Percentiles rank a stretch among this genome's conserved stretches.
Evolutionary conservation across 73 alveolate species (phyloP).

Genomic region (Paramecium biaurelia): DNA sequence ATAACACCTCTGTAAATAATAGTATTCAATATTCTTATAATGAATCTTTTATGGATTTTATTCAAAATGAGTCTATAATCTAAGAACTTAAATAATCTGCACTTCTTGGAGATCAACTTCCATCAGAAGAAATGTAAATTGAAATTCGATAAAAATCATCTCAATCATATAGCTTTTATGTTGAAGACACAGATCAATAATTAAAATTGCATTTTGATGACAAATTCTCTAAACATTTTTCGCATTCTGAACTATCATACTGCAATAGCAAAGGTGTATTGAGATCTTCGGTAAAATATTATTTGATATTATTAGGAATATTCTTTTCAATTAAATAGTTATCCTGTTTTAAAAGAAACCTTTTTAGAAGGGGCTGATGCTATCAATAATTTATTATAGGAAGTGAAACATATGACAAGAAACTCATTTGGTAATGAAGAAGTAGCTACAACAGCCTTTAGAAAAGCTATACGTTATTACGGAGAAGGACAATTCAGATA

Average conservation of each 20-base stretch:
- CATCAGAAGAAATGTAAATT: neutral
- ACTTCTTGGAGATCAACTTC: neutral
- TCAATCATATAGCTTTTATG: neutral
- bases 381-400: neutral
- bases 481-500: neutral
- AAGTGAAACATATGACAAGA: conserved; percentile 21
- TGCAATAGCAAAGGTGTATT: neutral
- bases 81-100: neutral
- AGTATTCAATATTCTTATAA: neutral
- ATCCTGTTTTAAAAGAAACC: neutral
- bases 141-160: neutral
- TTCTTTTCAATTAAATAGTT: neutral
- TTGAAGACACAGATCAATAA: neutral
- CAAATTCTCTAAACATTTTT: neutral
- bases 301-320: neutral
- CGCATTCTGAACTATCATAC: neutral
- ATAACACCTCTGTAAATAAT: neutral
- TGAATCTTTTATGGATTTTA: neutral
- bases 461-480: conserved; percentile 9
- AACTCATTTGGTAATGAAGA: conserved; percentile 25
- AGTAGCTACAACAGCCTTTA: neutral
- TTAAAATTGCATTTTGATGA: neutral
- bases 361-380: neutral
- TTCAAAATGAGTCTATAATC: neutral
- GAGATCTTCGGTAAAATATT: neutral